Evolutionary conservation across 108 stramenopile species (phyloP).

Genomic region (Cyclotella choctawhatcheeana): DNA sequence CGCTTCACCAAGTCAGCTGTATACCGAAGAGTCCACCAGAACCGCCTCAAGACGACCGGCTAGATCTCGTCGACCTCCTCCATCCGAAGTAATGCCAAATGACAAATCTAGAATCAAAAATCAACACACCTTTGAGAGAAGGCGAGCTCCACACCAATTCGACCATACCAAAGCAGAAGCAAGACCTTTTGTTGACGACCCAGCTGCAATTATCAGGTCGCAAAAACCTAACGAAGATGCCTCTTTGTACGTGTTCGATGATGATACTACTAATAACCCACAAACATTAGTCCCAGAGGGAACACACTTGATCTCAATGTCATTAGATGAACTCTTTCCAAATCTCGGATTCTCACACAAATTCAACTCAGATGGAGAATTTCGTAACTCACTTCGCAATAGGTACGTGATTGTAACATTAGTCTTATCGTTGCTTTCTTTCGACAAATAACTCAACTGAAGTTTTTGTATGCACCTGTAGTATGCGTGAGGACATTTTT

Average conservation of each 20-base stretch:
- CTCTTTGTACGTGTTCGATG: conserved; percentile 36
- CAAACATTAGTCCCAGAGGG: conserved; percentile 10
- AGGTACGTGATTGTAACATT: too few relatives aligned
- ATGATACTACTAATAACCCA: conserved; percentile 11
- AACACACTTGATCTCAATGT: conserved; percentile 40
- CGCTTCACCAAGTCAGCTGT: background rate
- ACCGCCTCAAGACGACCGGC: background rate
- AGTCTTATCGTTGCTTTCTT: too few relatives aligned
- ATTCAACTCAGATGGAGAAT: conserved; percentile 50
- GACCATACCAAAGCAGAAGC: conserved; percentile 54
- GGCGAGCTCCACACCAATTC: conserved; percentile 55
- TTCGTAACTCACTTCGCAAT: conserved; percentile 59
- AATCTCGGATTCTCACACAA: conserved; percentile 29
- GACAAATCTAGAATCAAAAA: background rate
- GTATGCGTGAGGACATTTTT: conserved; percentile 80
- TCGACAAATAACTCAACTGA: too few relatives aligned
- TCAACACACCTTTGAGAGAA: conserved; percentile 4
- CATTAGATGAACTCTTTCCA: conserved; percentile 66
- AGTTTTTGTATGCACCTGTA: too few relatives aligned
- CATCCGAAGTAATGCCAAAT: background rate
- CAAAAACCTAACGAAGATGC: conserved; percentile 57
- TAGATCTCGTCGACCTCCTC: conserved; percentile 11
- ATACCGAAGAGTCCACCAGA: background rate
- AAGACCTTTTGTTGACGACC: conserved; percentile 45
- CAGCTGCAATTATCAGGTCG: background rate